phyloP scores from a whole-genome alignment of 106 monocot species.

The Dioscorea dumetorum region DNA sequence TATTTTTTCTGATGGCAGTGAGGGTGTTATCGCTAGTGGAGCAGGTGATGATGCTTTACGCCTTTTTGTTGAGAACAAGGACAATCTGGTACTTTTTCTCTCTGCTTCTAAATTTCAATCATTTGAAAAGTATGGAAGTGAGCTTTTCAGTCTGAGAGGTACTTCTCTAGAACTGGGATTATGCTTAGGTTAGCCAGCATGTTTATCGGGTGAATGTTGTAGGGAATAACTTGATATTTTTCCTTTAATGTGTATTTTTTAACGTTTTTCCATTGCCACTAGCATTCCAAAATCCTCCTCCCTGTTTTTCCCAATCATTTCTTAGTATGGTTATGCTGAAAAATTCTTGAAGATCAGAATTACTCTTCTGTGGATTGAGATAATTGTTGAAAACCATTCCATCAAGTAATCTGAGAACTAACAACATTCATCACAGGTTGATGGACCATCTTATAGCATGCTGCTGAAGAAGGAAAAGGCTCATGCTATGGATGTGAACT shows the following conservation, averaged over 20 bases:
- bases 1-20: constrained; percentile 20
- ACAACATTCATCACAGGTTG: constrained; percentile 25
- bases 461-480: constrained; percentile 67
- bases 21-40: constrained; percentile 66
- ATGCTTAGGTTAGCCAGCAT: no score
- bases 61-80: constrained; percentile 48
- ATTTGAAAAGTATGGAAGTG: no score
- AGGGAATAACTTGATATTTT: no score
- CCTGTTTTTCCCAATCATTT: no score
- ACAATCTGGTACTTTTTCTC: constrained; percentile 28
- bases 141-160: no score
- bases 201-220: no score
- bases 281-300: no score
- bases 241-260: no score
- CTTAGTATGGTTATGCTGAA: background rate
- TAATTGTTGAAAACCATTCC: background rate
- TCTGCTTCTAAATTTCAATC: no score
- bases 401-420: background rate
- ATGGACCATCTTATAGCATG: constrained; percentile 40
- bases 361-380: background rate
- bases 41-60: constrained; percentile 72
- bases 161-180: no score
- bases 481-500: constrained; percentile 73
- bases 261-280: no score
- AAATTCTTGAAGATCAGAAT: background rate